These are phyloP conservation scores for Glonium stellatum DNA, from an alignment of 495 filamentous ascomycete genomes.

Conservation along the genomic window DNA sequence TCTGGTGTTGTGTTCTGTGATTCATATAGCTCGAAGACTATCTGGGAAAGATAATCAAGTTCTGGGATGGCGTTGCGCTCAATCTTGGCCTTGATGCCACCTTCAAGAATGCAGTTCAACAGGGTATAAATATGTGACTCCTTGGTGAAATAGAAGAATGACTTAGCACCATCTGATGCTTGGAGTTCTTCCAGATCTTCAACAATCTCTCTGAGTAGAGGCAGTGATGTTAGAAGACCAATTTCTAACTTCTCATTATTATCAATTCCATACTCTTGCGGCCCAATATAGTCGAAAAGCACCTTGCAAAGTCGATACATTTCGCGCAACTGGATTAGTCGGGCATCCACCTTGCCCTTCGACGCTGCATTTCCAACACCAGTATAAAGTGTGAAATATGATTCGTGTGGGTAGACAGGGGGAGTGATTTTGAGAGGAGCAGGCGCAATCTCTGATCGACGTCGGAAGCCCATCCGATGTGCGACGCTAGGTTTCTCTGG, in stretches of 20 bases:
- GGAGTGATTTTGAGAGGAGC: slow-evolving; percentile 7
- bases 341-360: slow-evolving; percentile 75
- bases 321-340: slow-evolving; percentile 81
- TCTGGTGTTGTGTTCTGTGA: slow-evolving; percentile 62
- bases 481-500: slow-evolving; percentile 28
- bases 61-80: slow-evolving; percentile 89
- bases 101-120: slow-evolving; percentile 94
- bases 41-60: slow-evolving; percentile 94
- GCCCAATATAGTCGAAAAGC: slow-evolving; percentile 95
- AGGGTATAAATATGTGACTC: slow-evolving; percentile 98
- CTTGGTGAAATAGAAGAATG: slow-evolving; percentile 98
- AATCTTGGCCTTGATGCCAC: slow-evolving; percentile 88
- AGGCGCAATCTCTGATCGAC: slow-evolving; percentile 28
- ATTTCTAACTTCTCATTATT: slow-evolving; percentile 96
- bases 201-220: slow-evolving; percentile 90
- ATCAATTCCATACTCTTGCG: slow-evolving; percentile 94
- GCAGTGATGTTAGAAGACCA: slow-evolving; percentile 85
- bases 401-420: slow-evolving; percentile 36
- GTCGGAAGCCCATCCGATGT: slow-evolving; percentile 37
- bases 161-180: slow-evolving; percentile 84
- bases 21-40: slow-evolving; percentile 96
- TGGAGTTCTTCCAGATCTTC: slow-evolving; percentile 96
- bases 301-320: slow-evolving; percentile 90
- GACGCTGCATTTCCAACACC: slow-evolving; percentile 52
- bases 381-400: slow-evolving; percentile 82